These are phyloP conservation scores for Tolypocladium pustulatum DNA, from an alignment of 2,329 filamentous ascomycete genomes.

Conservation along the genomic window DNA sequence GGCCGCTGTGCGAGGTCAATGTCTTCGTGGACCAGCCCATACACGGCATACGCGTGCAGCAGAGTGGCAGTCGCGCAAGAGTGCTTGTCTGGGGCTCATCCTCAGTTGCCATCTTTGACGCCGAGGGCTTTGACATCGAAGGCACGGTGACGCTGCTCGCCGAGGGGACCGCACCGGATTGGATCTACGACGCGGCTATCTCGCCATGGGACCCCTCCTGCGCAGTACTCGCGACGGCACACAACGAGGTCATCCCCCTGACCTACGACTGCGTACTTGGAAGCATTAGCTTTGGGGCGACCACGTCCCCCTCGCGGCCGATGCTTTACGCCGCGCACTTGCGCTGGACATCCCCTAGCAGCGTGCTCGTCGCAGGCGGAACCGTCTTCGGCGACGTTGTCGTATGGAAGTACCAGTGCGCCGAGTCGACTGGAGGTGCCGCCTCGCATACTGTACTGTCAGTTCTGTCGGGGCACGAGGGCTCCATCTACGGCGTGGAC, in stretches of 20 bases:
- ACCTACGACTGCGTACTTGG: constrained; percentile 15
- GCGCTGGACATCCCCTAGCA: constrained; percentile 44
- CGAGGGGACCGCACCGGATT: constrained; percentile 51
- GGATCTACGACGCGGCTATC: constrained; percentile 61
- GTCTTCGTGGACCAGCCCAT: constrained; percentile 61
- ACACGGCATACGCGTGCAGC: constrained; percentile 55
- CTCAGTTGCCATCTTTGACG: constrained; percentile 34
- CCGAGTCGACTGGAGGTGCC: background rate
- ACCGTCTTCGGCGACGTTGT: constrained; percentile 93
- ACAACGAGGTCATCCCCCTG: constrained; percentile 66
- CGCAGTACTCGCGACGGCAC: constrained; percentile 66
- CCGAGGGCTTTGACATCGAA: constrained; percentile 10
- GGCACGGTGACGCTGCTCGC: constrained; percentile 8
- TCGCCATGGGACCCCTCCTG: constrained; percentile 29
- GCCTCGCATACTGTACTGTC: constrained; percentile 29
- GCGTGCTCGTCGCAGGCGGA: constrained; percentile 70
- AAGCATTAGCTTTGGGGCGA: constrained; percentile 31
- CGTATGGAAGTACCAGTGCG: constrained; percentile 61
- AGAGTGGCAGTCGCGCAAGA: background rate
- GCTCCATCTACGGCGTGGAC: constrained; percentile 83
- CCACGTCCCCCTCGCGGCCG: constrained; percentile 60
- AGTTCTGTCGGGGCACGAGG: constrained; percentile 64
- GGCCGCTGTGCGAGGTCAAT: constrained; percentile 27
- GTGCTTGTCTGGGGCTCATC: constrained; percentile 61
- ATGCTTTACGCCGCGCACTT: constrained; percentile 82